Evolutionary conservation across 139 green algal species (phyloP).

Genomic region (Monoraphidium neglectum): DNA sequence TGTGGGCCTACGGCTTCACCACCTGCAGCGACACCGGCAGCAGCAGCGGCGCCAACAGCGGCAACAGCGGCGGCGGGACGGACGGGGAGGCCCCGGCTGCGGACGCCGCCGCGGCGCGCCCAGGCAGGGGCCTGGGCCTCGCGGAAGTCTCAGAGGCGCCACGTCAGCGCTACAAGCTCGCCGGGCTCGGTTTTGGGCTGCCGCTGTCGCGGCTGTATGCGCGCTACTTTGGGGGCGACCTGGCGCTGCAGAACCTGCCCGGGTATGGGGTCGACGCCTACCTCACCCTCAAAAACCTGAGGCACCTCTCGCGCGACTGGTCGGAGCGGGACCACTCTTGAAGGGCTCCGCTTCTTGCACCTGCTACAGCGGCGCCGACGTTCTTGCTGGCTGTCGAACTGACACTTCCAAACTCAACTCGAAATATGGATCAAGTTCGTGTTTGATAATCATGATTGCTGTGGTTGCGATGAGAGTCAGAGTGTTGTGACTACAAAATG

Average conservation of each 20-base stretch:
- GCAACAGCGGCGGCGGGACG: neutral
- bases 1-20: constrained; percentile 81
- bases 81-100: constrained; percentile 18
- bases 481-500: too few relatives aligned
- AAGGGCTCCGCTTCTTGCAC: too few relatives aligned
- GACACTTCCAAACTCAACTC: too few relatives aligned
- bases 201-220: constrained; percentile 88
- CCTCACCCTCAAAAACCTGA: constrained; percentile 63
- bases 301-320: neutral
- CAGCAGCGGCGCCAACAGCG: neutral
- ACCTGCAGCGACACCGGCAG: constrained; percentile 25
- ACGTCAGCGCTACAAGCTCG: constrained; percentile 53
- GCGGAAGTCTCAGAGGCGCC: neutral
- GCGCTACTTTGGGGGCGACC: constrained; percentile 81
- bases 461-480: too few relatives aligned
- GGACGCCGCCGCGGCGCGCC: neutral
- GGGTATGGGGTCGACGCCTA: constrained; percentile 85
- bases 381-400: too few relatives aligned
- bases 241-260: constrained; percentile 68
- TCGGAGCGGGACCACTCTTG: too few relatives aligned
- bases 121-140: neutral
- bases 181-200: constrained; percentile 89
- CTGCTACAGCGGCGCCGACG: too few relatives aligned
- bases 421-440: too few relatives aligned
- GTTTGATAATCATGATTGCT: too few relatives aligned